Percentiles rank a stretch among this genome's conserved stretches.
Evolutionary conservation across 106 monocot species (phyloP).

Genomic region (Gastrodia elata): DNA sequence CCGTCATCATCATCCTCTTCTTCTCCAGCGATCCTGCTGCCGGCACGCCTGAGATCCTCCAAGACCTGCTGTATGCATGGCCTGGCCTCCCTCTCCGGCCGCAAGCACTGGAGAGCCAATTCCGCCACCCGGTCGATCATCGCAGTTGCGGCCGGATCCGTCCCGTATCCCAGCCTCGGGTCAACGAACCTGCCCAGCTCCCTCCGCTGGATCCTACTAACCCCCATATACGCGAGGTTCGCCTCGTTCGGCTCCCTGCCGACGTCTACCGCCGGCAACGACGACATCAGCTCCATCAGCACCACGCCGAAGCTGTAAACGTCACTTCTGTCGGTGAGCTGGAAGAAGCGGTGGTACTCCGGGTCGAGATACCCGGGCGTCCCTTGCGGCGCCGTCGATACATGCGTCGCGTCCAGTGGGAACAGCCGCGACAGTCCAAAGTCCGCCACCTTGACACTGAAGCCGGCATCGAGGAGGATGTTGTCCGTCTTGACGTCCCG

Average conservation of each 20-base stretch:
- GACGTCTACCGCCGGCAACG: slow-evolving; percentile 17
- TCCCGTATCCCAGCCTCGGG: slow-evolving; percentile 5
- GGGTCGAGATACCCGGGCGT: slow-evolving; percentile 25
- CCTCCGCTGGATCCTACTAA: slow-evolving; percentile 16
- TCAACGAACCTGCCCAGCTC: slow-evolving; percentile 14
- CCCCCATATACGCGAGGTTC: slow-evolving; percentile 14
- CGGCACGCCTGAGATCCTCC: slow-evolving; percentile 2
- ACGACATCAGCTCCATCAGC: slow-evolving; percentile 28
- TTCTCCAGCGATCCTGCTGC: not conserved
- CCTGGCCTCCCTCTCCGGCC: slow-evolving; percentile 17
- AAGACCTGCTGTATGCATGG: slow-evolving; percentile 17
- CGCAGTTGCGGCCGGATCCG: not conserved
- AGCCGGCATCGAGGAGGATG: slow-evolving; percentile 21
- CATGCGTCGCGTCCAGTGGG: slow-evolving; percentile 19
- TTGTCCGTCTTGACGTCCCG: slow-evolving; percentile 27
- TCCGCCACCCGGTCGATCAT: slow-evolving; percentile 20
- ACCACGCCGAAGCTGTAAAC: slow-evolving; percentile 31
- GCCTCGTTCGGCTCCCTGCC: slow-evolving; percentile 7
- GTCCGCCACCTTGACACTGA: slow-evolving; percentile 25
- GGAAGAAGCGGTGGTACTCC: slow-evolving; percentile 20
- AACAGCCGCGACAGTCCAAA: slow-evolving; percentile 28
- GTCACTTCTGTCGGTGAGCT: slow-evolving; percentile 25
- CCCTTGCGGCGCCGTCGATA: slow-evolving; percentile 26
- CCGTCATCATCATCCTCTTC: not conserved
- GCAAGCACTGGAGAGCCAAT: slow-evolving; percentile 22